These are phyloP conservation scores for Sclerotinia nivalis DNA, from an alignment of 2,329 filamentous ascomycete genomes.

Conservation along the genomic window DNA sequence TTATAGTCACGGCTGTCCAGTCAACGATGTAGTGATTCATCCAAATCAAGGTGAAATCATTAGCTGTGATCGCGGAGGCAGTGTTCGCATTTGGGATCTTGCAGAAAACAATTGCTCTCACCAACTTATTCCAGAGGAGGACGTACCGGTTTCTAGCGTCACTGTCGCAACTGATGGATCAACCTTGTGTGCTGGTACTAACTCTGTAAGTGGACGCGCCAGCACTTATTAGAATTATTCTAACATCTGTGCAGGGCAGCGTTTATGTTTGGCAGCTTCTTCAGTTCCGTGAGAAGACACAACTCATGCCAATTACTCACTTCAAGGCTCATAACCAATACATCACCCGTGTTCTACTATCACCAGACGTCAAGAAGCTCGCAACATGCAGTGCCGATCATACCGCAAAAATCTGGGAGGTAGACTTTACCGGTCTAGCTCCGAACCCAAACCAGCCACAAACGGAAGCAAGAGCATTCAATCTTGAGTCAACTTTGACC, in stretches of 20 bases:
- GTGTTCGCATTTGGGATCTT: constrained; percentile 93
- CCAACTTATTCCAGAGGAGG: constrained; percentile 93
- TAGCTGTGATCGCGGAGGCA: constrained; percentile 89
- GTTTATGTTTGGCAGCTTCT: constrained; percentile 97
- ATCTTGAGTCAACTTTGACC: constrained; percentile 67
- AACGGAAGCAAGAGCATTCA: constrained; percentile 54
- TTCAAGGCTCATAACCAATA: constrained; percentile 73
- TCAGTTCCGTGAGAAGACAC: constrained; percentile 67
- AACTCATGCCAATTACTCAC: constrained; percentile 68
- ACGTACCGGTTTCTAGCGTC: constrained; percentile 89
- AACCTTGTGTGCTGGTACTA: constrained; percentile 90
- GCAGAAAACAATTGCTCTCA: constrained; percentile 97
- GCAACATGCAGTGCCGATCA: constrained; percentile 75
- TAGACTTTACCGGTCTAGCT: constrained; percentile 64
- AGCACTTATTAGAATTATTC: constrained; percentile 5
- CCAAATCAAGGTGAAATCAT: constrained; percentile 98
- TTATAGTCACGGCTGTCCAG: constrained; percentile 84
- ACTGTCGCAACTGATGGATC: constrained; percentile 94
- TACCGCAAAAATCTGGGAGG: constrained; percentile 94
- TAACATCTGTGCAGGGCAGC: constrained; percentile 66
- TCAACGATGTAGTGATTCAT: constrained; percentile 99
- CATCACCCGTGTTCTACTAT: constrained; percentile 72
- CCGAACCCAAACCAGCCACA: constrained; percentile 35
- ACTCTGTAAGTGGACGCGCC: constrained; percentile 59
- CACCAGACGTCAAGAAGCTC: constrained; percentile 72